These are phyloP conservation scores for Mortierella sp. DNA, from an alignment of 371 early-diverging fungal genomes.

Conservation along the genomic window DNA sequence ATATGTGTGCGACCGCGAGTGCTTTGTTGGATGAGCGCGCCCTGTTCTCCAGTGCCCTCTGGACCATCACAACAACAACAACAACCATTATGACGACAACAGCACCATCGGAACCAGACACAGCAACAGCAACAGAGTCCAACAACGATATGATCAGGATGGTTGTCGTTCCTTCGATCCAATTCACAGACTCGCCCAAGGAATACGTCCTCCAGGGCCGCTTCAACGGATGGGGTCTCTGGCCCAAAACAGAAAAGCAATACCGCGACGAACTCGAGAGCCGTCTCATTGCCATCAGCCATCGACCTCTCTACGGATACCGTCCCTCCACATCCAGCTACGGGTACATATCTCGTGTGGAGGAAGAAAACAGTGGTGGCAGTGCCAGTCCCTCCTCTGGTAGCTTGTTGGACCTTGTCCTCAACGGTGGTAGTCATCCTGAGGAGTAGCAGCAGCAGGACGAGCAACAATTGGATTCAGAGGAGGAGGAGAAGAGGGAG, in stretches of 20 bases:
- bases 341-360: constrained; percentile 16
- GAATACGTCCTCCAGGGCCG: constrained; percentile 15
- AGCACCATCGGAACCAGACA: neutral
- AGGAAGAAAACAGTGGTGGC: neutral
- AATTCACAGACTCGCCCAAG: constrained; percentile 11
- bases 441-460: neutral
- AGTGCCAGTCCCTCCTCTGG: neutral
- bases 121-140: neutral
- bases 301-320: constrained; percentile 28
- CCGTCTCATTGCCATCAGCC: constrained; percentile 17
- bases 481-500: neutral
- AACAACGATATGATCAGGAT: constrained; percentile 4
- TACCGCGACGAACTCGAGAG: constrained; percentile 28
- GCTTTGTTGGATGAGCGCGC: neutral
- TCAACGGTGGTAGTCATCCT: neutral
- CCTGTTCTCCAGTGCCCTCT: neutral
- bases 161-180: constrained; percentile 27
- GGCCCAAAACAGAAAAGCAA: constrained; percentile 32
- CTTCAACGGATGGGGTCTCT: constrained; percentile 37
- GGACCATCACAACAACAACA: neutral
- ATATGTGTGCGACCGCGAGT: neutral
- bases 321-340: constrained; percentile 29
- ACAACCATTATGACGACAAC: neutral
- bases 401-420: neutral
- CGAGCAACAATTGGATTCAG: neutral